Base-by-base conservation (phyloP, 129 eudicot species). In the Escallonia rubra region DNA sequence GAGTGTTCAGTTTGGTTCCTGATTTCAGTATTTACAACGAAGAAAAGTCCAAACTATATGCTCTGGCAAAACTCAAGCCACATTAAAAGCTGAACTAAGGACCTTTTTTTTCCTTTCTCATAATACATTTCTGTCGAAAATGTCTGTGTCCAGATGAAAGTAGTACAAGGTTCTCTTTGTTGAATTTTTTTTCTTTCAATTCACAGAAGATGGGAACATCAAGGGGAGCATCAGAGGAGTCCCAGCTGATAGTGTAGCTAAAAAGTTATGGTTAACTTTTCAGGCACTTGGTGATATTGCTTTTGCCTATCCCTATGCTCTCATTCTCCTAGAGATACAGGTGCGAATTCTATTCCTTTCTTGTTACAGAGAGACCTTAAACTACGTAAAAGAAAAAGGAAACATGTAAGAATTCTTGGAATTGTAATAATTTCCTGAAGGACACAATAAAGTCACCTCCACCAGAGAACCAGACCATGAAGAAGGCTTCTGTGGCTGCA, bases 211-310 rank as follows among this genome's bases (percentile, higher is more conserved):
- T 70, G 84, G 96, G 67, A 74, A 75, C 54, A 70, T 89, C 5
- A 71, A 84, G 34, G 98, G 98, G 14, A 82, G 87, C 75, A 71
- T 93, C 50, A 66, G 58, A 52, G 98, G 98, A 54, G 80, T 78
- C 40, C 71, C 95, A 39, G 68, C 87, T 38, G 76, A 81, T 38
- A 89, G 71, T 57, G 63, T 70, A 12, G 76, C 85, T 41, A 54
- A 82, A 45, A 93, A 93, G 72, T 76, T 84, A 59, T 86, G 88
- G 92, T 66, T 79, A 15, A 69, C 78, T 42, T 83, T 79, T 63
- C 91, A 86, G 76, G 96, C 90, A 52, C 69, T 93, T 39, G 99
- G 99, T 11, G 95, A 89, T 61, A 79, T 93, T 53, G 96, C 95
- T 11, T 93, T 89, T 79, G 86, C 96, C 14, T 93, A 75, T 70